Evolutionary conservation across 2,329 filamentous ascomycete genomes (phyloP).

Genomic region (Chalaropsis thielavioides): DNA sequence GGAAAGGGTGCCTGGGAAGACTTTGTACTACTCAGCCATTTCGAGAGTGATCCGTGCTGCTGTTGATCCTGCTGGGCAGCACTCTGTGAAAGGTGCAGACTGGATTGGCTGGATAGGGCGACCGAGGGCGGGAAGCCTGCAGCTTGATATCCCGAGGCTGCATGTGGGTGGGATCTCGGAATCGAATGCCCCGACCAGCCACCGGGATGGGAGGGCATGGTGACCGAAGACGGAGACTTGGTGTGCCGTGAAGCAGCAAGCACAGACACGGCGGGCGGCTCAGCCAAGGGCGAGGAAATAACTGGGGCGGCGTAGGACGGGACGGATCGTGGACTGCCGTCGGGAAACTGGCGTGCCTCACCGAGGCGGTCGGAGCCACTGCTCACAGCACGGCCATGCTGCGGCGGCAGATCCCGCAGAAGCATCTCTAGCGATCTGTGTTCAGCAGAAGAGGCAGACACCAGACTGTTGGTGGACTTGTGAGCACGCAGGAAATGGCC

Average conservation of each 20-base stretch:
- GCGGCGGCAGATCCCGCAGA: not conserved
- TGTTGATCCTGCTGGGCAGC: not conserved
- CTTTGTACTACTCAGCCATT: not conserved
- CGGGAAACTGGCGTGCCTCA: not conserved
- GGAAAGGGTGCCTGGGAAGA: not conserved
- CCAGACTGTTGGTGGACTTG: conserved; percentile 10
- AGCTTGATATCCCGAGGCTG: not conserved
- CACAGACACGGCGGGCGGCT: not conserved
- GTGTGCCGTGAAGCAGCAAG: not conserved
- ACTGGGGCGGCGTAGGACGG: not conserved
- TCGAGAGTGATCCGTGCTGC: not conserved
- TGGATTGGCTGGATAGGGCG: not conserved
- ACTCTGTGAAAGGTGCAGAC: not conserved
- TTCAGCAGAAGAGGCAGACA: conserved; percentile 7
- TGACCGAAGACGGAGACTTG: not conserved
- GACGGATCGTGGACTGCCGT: not conserved
- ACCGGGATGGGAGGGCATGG: not conserved
- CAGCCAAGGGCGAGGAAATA: not conserved
- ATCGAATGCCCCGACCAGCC: not conserved
- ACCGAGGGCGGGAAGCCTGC: not conserved
- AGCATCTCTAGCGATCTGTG: conserved; percentile 5
- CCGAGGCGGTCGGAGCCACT: conserved; percentile 3
- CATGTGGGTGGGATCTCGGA: not conserved
- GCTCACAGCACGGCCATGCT: conserved; percentile 5
- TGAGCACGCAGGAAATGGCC: not conserved